Evolutionary conservation across 2,329 filamentous ascomycete genomes (phyloP), one percentile per base, ranked within the genome.

Genomic region (Xylaria sp.): DNA sequence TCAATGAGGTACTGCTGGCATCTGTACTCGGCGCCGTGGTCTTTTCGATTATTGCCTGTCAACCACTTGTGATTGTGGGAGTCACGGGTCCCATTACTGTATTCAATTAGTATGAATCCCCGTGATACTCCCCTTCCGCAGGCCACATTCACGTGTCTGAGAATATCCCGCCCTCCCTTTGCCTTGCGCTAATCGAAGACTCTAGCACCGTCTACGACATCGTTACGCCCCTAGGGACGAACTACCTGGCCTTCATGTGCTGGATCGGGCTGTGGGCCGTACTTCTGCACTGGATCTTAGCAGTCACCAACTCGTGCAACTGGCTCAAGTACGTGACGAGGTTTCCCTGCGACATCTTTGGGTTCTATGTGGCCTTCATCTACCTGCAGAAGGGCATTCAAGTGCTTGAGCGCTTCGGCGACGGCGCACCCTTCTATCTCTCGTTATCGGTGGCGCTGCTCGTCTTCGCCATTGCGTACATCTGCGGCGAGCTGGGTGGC

Each of bases 291-390:
- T 94, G 92, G 91, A 83, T 94, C 51, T 86, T 97, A 23, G 94
- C 94, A 58, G 84, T 93, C 65, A 93, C 92, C 12, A 97, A 97
- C 79, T 90, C 93, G 1, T 97, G 94, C 83, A 96, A 97, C 80
- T 92, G 87, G 76, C 85, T 97, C n/a, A 91, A 90, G 76, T 97
- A 94, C 80, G 94, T 97, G 25, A 97, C 94, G 0, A 88, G 93
- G 15, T 97, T 97, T 78, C 94, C 93, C 28, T 97, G 94, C 81
- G 94, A 97, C 79, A 96, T 95, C 76, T 97, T 97, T 74, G 94
- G 94, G 60, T 97, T 97, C 82, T 97, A 97, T 78, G 94, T 97
- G 57, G 94, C 94, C 66, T 94, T 92, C 78, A 95, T 97, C 80
- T 97, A 97, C 78, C 85, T 97, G 23, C 93, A 97, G 77, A 97